Conservation (phyloP, 148 eudicot genomes). For the Dysphania ambrosioides region DNA sequence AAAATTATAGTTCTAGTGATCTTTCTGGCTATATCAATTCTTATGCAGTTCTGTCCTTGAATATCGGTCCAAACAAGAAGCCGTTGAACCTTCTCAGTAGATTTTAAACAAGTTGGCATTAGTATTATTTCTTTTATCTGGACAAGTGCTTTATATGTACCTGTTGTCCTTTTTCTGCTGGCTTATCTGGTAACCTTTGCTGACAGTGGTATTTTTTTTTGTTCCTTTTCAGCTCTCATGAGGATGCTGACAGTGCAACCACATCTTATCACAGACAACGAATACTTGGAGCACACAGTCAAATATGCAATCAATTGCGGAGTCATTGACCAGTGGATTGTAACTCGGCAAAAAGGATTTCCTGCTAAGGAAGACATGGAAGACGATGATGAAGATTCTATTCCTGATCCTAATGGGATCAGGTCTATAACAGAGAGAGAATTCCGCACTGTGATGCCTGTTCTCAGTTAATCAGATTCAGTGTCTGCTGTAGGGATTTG, state of each 20-base stretch:
- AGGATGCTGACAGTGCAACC: conserved; percentile 81
- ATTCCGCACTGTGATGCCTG: conserved; percentile 49
- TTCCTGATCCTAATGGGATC: conserved; percentile 60
- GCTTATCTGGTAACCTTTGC: neutral
- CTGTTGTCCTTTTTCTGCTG: neutral
- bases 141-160: neutral
- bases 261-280: conserved; percentile 65
- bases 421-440: conserved; percentile 68
- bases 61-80: neutral
- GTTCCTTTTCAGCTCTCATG: conserved; percentile 60
- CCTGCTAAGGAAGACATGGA: conserved; percentile 67
- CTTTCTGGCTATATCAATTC: neutral
- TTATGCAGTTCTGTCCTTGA: neutral
- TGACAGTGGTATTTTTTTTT: conserved; percentile 2
- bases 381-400: conserved; percentile 43
- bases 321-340: conserved; percentile 76
- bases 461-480: conserved; percentile 21
- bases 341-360: conserved; percentile 55
- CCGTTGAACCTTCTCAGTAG: no score
- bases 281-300: conserved; percentile 58
- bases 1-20: neutral
- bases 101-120: neutral
- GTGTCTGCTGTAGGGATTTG: neutral
- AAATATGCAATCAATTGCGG: conserved; percentile 80
- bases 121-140: neutral